Base-by-base conservation (phyloP, 441 rosid genomes). In the Populus hybrid region DNA sequence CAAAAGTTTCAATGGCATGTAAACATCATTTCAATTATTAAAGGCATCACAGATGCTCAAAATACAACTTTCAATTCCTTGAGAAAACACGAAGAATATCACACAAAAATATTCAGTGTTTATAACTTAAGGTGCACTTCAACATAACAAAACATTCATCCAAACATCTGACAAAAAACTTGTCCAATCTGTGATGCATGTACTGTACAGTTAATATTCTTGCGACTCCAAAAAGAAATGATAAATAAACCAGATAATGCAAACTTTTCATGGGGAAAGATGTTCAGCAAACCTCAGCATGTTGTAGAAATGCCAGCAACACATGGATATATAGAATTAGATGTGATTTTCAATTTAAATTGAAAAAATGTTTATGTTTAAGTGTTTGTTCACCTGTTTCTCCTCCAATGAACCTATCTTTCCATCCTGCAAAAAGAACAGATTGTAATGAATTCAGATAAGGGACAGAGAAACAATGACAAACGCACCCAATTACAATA, bases 341-440 rank as follows among this genome's bases (percentile, higher is more conserved):
- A 14, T 50, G 5, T 50, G 57, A 14, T 50, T 50, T 46, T 50
- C 57, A 50, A 53, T 53, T 53, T 53, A 53, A 53, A 53, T 18
- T 18, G 61, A 16, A 53, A 16, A 26, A 20, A 32, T 18, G 10
- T 11, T 26, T 18, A 26, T 28, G 14, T 34, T 26, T 16, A 24
- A 6, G 63, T 26, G 34, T 8, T 38, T 42, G 46, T 76, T 84
- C 72, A 96, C 99, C 98, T 93, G 99, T 84, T 96, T 94, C 85
- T 86, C 83, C 80, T 90, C 97, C 89, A 96, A 82, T 26, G 93
- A 81, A 77, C 84, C 92, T 76, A 96, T 82, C 85, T 89, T 93
- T 36, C 91, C 91, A 89, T 88, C 99, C 99, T 96, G 94, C 78
- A 85, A 80, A 35, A 50, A 72, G 30, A 64, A 73, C 23, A 80